Evolutionary conservation across 2,329 filamentous ascomycete genomes (phyloP), one percentile per base, ranked within the genome.

Genomic region (Xylaria sp.): DNA sequence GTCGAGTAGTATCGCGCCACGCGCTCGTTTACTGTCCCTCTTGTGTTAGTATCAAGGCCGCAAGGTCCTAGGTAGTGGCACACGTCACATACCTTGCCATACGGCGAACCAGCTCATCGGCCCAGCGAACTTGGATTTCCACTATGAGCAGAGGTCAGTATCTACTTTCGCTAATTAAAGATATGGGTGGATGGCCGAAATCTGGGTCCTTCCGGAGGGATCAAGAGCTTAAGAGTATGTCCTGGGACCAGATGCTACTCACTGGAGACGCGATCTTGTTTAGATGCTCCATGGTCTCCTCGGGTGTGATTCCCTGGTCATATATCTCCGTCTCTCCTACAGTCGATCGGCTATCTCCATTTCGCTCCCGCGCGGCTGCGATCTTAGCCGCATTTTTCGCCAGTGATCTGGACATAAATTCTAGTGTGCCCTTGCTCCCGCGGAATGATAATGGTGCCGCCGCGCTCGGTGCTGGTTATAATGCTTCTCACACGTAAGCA

Each of bases 91-190:
- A 67, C 65, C 64, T 50, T 66, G 66, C 69, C 69, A 72, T 11
- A 72, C 62, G n/a, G 69, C 66, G 47, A 70, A 72, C 69, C 70
- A 72, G 41, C 67, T 71, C 19, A 72, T 45, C 0, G 68, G 59
- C 4, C 63, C 53, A 1, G 58, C 70, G 41, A 72, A 72, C 20
- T 66, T 63, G 20, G 71, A 44, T 18, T 60, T 71, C 48, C 66
- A 72, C 7, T 69, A 69, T 2, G n/a, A 66, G 54, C 37, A 71
- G 9, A 13, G 5, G 29, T 34, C 29, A 34, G 29, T 13, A 13
- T 34, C 11, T 34, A 13, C 29, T 34, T 13, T 34, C 11, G 11
- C 5, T 13, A 34, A n/a, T n/a, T n/a, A n/a, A n/a, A n/a, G n/a
- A n/a, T n/a, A n/a, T n/a, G n/a, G 29, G 29, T 13, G 3, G 24